Percentiles rank a stretch among this genome's conserved stretches.
phyloP scores from a whole-genome alignment of 2,329 filamentous ascomycete species.

The Penicillium sp. region DNA sequence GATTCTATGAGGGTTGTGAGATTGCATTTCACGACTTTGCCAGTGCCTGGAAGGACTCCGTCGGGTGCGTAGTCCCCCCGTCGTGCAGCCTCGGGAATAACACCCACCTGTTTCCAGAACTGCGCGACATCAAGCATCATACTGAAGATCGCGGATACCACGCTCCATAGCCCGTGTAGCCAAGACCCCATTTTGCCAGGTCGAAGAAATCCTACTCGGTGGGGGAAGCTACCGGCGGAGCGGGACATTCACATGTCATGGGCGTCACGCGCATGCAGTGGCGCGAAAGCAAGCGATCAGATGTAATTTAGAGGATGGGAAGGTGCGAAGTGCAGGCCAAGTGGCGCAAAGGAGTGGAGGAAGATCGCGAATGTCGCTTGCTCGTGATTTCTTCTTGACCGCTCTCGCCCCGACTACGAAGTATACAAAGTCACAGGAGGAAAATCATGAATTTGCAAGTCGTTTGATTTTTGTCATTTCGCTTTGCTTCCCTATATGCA shows the following conservation, averaged over 20 bases:
- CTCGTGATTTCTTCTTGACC: too few relatives aligned
- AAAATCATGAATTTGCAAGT: conserved; percentile 25
- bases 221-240: conserved; percentile 2
- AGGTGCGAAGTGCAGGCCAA: too few relatives aligned
- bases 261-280: conserved; percentile 11
- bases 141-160: conserved; percentile 45
- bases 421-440: not conserved
- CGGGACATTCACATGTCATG: conserved; percentile 24
- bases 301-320: not conserved
- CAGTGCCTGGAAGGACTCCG: too few relatives aligned
- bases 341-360: too few relatives aligned
- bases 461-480: conserved; percentile 35
- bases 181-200: conserved; percentile 21
- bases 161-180: conserved; percentile 21
- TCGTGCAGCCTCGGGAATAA: not conserved
- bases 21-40: not conserved
- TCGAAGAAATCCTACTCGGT: conserved; percentile 2
- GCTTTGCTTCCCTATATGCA: conserved; percentile 39
- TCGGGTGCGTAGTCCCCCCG: too few relatives aligned
- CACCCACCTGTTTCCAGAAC: conserved; percentile 57
- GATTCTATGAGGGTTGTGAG: conserved; percentile 49
- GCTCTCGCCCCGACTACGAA: not conserved
- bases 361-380: too few relatives aligned
- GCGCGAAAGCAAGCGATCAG: not conserved
- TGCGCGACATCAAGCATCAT: conserved; percentile 56